Conservation (phyloP, 257 asterid genomes). For the Rhazya stricta region DNA sequence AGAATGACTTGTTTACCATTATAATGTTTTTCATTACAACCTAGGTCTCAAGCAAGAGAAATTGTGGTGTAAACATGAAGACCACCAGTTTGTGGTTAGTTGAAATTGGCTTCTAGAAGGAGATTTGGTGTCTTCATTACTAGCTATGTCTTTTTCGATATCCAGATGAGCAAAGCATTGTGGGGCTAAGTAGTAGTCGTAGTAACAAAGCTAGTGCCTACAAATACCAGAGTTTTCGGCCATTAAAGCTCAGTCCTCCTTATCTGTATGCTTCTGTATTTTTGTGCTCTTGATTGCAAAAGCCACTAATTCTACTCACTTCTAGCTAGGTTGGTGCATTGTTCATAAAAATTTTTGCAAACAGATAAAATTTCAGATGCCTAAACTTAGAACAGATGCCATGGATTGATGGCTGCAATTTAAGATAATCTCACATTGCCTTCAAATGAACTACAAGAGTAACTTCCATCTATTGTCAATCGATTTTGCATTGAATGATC, state of each 20-base stretch:
- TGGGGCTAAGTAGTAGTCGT: background rate
- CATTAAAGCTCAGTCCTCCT: background rate
- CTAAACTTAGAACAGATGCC: background rate
- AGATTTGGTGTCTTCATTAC: background rate
- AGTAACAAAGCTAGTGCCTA: background rate
- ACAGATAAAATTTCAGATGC: too few species aligned
- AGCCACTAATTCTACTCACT: too few species aligned
- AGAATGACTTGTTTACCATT: too few species aligned
- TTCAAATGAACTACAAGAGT: too few species aligned
- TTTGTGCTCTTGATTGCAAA: background rate
- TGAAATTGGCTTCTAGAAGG: background rate
- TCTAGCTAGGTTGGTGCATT: background rate
- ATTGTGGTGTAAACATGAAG: background rate
- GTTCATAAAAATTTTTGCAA: background rate
- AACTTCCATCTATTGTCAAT: too few species aligned
- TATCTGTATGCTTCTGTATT: background rate
- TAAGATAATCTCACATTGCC: too few species aligned
- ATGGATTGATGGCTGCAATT: background rate
- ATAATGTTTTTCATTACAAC: too few species aligned
- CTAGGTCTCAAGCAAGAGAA: background rate
- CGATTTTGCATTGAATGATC: too few species aligned
- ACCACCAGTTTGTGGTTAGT: background rate
- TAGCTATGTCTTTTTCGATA: background rate
- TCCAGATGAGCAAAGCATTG: background rate
- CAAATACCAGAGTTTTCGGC: conserved; percentile 12